phyloP scores from a whole-genome alignment of 306 rosid species.

The Sesbania bispinosa region DNA sequence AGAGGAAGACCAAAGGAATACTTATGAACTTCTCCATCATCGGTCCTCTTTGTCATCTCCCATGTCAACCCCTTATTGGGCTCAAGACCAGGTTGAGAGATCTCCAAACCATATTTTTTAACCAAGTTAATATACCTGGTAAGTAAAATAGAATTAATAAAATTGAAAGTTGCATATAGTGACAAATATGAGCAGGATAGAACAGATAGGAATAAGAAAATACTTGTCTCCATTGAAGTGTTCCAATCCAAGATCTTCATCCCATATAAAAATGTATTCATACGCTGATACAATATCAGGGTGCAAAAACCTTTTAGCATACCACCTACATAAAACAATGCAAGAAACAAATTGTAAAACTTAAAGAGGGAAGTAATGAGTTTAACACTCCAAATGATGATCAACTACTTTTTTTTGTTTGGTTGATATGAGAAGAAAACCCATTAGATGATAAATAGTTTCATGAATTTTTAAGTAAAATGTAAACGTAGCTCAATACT shows the following conservation, averaged over 20 bases:
- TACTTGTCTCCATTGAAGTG: slow-evolving; percentile 82
- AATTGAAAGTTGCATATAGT: slow-evolving; percentile 25
- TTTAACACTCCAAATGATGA: slow-evolving; percentile 4
- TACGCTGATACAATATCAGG: slow-evolving; percentile 88
- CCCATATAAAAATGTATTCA: slow-evolving; percentile 98
- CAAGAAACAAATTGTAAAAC: slow-evolving; percentile 10
- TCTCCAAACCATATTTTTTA: slow-evolving; percentile 81
- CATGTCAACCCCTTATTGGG: slow-evolving; percentile 97
- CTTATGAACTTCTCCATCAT: slow-evolving; percentile 93
- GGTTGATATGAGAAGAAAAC: background rate
- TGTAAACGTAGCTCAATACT: background rate
- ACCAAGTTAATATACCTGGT: slow-evolving; percentile 75
- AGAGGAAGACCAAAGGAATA: slow-evolving; percentile 40
- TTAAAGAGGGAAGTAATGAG: background rate
- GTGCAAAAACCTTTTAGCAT: slow-evolving; percentile 96
- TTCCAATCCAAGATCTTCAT: slow-evolving; percentile 97
- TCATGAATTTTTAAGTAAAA: background rate
- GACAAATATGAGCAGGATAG: slow-evolving; percentile 17
- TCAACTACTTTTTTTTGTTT: background rate
- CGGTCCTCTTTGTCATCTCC: slow-evolving; percentile 99
- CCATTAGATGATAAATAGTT: background rate
- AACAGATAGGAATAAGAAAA: background rate
- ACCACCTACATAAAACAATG: slow-evolving; percentile 74
- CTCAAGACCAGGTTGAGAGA: slow-evolving; percentile 98
- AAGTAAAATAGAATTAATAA: slow-evolving; percentile 21